phyloP scores from a whole-genome alignment of 192 early-diverging fungal genomes.

The Rhizophagus sp. region DNA sequence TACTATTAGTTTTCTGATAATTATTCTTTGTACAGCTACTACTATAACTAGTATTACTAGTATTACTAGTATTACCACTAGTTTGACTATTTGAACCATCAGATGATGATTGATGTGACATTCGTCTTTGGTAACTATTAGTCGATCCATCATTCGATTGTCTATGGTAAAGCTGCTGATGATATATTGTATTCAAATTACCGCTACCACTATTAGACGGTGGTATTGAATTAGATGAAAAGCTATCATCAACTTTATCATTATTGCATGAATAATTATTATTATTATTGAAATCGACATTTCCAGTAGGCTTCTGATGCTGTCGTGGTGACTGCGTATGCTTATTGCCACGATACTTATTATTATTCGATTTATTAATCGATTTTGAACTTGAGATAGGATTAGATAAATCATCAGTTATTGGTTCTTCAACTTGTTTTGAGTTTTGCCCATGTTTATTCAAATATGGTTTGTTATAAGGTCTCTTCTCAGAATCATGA shows the following conservation, averaged over 20 bases:
- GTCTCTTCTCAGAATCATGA: no score
- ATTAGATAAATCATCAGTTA: background rate
- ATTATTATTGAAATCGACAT: background rate
- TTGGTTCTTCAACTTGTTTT: no score
- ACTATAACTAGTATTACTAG: constrained; percentile 3
- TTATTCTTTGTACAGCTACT: background rate
- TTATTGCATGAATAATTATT: background rate
- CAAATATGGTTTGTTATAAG: no score
- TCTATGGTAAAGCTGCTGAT: background rate
- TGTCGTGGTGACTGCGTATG: background rate
- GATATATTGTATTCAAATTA: background rate
- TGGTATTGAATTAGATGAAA: background rate
- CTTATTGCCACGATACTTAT: background rate
- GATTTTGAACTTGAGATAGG: background rate
- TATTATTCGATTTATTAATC: background rate
- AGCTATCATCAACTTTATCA: background rate
- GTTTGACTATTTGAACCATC: constrained; percentile 7
- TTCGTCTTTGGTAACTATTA: background rate
- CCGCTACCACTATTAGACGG: background rate
- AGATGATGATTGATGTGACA: constrained; percentile 16
- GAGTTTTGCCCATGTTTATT: no score
- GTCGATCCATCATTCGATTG: background rate
- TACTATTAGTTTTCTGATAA: background rate
- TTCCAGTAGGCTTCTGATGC: background rate
- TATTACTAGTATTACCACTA: constrained; percentile 13